A percentile compares a stretch with the other conserved stretches of the same genome.
phyloP scores from a whole-genome alignment of 768 basidiomycete species.

The Trametes sanguinea region DNA sequence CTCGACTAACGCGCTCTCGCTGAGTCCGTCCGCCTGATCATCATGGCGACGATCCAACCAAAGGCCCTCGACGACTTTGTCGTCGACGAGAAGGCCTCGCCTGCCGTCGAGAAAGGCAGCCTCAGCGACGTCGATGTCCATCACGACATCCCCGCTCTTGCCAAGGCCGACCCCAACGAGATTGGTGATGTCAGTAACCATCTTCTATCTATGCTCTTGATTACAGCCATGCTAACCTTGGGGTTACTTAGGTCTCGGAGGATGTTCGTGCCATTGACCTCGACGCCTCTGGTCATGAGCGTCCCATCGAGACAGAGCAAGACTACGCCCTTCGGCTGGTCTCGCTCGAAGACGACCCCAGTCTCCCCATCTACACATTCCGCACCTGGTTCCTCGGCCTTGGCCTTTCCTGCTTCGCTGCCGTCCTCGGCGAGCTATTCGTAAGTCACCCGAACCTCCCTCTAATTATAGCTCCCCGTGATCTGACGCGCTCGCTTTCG shows the following conservation, averaged over 20 bases:
- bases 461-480: background rate
- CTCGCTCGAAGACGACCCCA: conserved; percentile 51
- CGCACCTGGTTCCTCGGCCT: conserved; percentile 35
- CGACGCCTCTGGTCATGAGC: conserved; percentile 49
- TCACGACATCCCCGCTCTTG: conserved; percentile 2
- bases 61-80: conserved; percentile 15
- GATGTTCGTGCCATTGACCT: conserved; percentile 41
- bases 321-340: conserved; percentile 52
- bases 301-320: conserved; percentile 51
- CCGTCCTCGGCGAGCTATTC: conserved; percentile 47
- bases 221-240: too few relatives aligned
- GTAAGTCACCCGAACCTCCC: conserved; percentile 31
- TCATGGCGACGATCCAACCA: conserved; percentile 24
- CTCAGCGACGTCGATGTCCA: conserved; percentile 10
- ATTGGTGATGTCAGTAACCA: conserved; percentile 26
- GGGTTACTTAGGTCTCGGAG: conserved; percentile 21
- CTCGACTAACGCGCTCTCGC: conserved; percentile 2
- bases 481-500: conserved; percentile 9
- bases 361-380: conserved; percentile 32
- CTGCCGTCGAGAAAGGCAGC: conserved; percentile 10
- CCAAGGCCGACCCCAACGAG: conserved; percentile 16
- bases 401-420: conserved; percentile 35
- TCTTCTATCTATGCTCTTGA: too few relatives aligned
- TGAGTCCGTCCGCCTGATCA: background rate
- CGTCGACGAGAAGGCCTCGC: conserved; percentile 22